Conservation (phyloP, 306 rosid species). For the Cucurbita pepo region DNA sequence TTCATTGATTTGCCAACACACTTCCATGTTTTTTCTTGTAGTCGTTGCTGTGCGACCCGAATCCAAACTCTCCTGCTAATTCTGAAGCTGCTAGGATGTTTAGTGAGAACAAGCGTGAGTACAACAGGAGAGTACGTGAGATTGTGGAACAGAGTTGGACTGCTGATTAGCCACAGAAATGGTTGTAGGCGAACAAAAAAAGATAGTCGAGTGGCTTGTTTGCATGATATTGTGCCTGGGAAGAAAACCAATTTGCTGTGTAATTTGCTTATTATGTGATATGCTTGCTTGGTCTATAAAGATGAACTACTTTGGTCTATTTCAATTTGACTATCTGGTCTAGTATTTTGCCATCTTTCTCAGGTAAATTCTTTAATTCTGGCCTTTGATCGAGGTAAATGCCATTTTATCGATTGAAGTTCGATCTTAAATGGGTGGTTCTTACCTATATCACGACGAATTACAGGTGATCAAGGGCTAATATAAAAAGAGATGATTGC, state of each 20-base stretch:
- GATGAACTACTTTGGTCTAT: constrained; percentile 3
- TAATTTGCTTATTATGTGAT: constrained; percentile 7
- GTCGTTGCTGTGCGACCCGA: constrained; percentile 97
- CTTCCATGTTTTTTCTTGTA: constrained; percentile 16
- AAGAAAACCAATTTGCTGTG: constrained; percentile 17
- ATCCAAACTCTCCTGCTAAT: constrained; percentile 96
- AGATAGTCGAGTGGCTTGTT: constrained; percentile 27
- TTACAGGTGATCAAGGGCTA: not conserved
- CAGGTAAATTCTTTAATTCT: not conserved
- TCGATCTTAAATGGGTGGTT: not conserved
- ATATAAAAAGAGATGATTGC: not conserved
- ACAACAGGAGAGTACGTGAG: constrained; percentile 76
- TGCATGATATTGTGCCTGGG: constrained; percentile 31
- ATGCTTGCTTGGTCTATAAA: constrained; percentile 36
- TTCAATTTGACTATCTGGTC: not conserved
- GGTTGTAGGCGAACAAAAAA: constrained; percentile 17
- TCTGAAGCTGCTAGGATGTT: constrained; percentile 97
- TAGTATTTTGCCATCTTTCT: constrained; percentile 5
- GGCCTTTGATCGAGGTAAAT: not conserved
- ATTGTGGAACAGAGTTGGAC: constrained; percentile 99
- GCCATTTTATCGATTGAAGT: not conserved
- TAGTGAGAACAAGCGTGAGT: constrained; percentile 91
- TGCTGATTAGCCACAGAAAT: constrained; percentile 46
- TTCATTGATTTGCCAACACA: not conserved
- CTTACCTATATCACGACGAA: not conserved